These are phyloP conservation scores for Quercus parvula DNA, from an alignment of 306 rosid species.

Conservation along the genomic window DNA sequence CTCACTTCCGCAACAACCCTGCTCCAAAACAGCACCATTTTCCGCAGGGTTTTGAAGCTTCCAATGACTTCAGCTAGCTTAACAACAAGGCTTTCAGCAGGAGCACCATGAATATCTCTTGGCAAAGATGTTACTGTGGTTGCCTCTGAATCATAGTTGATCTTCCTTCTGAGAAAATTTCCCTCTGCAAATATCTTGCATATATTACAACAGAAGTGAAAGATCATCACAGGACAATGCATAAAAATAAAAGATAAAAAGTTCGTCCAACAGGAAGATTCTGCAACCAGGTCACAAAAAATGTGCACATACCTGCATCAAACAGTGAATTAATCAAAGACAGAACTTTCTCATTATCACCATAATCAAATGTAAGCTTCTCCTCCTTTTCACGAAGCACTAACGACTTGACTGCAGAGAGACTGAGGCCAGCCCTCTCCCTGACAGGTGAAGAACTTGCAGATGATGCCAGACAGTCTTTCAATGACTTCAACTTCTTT, in stretches of 20 bases:
- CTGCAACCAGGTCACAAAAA: constrained; percentile 28
- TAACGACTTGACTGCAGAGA: constrained; percentile 76
- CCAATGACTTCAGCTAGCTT: constrained; percentile 91
- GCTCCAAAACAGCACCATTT: constrained; percentile 91
- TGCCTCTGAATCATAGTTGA: constrained; percentile 48
- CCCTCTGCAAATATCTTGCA: constrained; percentile 95
- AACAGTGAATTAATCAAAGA: constrained; percentile 65
- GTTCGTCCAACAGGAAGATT: constrained; percentile 13
- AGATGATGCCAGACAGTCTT: constrained; percentile 61
- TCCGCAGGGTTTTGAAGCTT: constrained; percentile 62
- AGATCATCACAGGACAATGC: constrained; percentile 49
- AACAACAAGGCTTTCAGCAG: constrained; percentile 83
- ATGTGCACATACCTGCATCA: constrained; percentile 69
- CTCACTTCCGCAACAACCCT: constrained; percentile 79
- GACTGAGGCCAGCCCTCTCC: constrained; percentile 76
- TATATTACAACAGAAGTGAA: constrained; percentile 78
- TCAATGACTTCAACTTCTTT: constrained; percentile 72
- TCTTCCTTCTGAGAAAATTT: constrained; percentile 71
- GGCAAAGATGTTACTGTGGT: constrained; percentile 50
- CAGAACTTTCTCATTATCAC: constrained; percentile 57
- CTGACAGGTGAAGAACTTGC: constrained; percentile 64
- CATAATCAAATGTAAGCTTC: constrained; percentile 53
- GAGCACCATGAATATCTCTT: constrained; percentile 93
- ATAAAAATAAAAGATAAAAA: constrained; percentile 9
- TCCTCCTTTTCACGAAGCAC: constrained; percentile 88